These are phyloP conservation scores for Naganishia liquefaciens DNA, from an alignment of 1,284 basidiomycete genomes.

Conservation along the genomic window DNA sequence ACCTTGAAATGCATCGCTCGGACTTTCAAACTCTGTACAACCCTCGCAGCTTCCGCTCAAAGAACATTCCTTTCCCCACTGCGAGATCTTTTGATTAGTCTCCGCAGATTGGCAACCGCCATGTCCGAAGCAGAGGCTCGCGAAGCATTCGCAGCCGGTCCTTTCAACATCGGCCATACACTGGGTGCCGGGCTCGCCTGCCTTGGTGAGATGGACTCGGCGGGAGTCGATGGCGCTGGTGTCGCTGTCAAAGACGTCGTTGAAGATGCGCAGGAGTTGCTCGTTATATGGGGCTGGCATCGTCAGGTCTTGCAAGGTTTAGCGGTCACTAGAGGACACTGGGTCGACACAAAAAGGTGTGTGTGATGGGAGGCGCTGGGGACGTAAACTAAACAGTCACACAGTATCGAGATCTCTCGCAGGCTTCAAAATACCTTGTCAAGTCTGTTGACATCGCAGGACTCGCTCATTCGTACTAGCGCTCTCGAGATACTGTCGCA, in stretches of 20 bases:
- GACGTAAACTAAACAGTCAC: background rate
- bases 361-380: slow-evolving; percentile 9
- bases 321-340: slow-evolving; percentile 47
- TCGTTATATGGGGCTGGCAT: slow-evolving; percentile 64
- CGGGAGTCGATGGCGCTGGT: slow-evolving; percentile 38
- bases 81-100: slow-evolving; percentile 5
- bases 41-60: background rate
- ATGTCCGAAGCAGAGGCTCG: slow-evolving; percentile 20
- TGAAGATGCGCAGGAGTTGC: slow-evolving; percentile 45
- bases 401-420: slow-evolving; percentile 23
- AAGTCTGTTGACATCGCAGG: slow-evolving; percentile 55
- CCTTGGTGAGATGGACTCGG: slow-evolving; percentile 59
- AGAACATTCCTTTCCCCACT: slow-evolving; percentile 17
- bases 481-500: slow-evolving; percentile 51
- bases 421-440: slow-evolving; percentile 36
- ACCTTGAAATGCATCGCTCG: slow-evolving; percentile 13
- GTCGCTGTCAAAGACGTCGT: slow-evolving; percentile 54
- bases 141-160: slow-evolving; percentile 49
- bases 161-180: slow-evolving; percentile 60
- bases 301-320: slow-evolving; percentile 60
- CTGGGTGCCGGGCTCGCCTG: slow-evolving; percentile 59
- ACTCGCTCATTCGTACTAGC: slow-evolving; percentile 51
- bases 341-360: slow-evolving; percentile 36
- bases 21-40: slow-evolving; percentile 20
- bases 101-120: background rate